Percentiles rank a stretch among this genome's conserved stretches.
Evolutionary conservation across 2,329 filamentous ascomycete species (phyloP).

Genomic region (Zelopaecilomyces penicillatus): DNA sequence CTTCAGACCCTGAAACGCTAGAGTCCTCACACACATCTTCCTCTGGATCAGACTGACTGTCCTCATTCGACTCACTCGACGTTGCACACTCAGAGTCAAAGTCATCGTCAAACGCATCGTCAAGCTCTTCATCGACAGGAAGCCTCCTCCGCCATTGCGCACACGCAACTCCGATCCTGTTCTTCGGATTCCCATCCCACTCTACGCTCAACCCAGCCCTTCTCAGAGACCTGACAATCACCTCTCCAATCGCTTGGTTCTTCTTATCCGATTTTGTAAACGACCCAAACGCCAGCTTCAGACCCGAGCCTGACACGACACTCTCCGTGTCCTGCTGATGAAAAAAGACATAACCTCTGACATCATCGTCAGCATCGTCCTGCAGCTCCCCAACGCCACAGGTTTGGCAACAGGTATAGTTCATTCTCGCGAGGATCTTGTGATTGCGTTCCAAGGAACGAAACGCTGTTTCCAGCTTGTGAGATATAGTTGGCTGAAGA

Average conservation of each 20-base stretch:
- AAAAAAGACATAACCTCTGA: background rate
- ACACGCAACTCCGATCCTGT: background rate
- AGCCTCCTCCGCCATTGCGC: background rate
- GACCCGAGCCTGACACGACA: background rate
- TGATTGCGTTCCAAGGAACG: background rate
- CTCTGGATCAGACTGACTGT: background rate
- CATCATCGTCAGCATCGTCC: background rate
- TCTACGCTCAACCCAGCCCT: background rate
- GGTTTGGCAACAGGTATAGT: background rate
- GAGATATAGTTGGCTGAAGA: background rate
- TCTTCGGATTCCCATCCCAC: background rate
- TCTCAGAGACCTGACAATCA: background rate
- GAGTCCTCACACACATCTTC: too few relatives aligned
- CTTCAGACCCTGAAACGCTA: too few relatives aligned
- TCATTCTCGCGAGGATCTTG: background rate
- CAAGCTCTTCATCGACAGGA: background rate
- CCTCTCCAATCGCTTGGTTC: background rate
- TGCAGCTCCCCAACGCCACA: background rate
- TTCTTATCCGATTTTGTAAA: background rate
- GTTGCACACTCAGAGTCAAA: constrained; percentile 8
- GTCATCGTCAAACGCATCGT: constrained; percentile 11
- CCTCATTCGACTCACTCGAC: background rate
- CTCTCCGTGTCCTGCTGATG: background rate
- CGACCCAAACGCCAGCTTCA: background rate
- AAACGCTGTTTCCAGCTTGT: background rate